A percentile compares a stretch with the other conserved stretches of the same genome.
Conservation (phyloP, 495 filamentous ascomycete genomes). For the Hypoxylon fragiforme region DNA sequence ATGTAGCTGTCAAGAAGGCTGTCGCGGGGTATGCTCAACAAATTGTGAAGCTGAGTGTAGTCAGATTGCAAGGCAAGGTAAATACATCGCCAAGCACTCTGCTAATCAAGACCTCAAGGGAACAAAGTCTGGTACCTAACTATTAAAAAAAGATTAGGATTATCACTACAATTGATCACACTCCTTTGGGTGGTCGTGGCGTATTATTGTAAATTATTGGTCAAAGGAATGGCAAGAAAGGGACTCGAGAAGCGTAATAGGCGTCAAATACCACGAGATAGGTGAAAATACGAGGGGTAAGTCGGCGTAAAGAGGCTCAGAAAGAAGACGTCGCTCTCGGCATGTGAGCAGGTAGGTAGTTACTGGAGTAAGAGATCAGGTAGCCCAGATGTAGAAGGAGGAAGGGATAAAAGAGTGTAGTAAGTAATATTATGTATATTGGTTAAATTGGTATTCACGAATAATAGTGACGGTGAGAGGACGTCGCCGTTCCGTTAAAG, state of each 20-base stretch:
- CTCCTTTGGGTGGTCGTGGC: no score
- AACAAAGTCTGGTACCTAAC: background rate
- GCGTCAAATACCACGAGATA: slow-evolving; percentile 12
- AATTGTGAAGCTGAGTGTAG: slow-evolving; percentile 26
- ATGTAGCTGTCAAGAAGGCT: slow-evolving; percentile 8
- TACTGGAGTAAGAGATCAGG: no score
- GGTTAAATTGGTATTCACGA: no score
- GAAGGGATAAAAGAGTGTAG: no score
- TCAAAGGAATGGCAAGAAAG: no score
- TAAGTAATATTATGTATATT: no score
- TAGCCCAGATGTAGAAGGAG: no score
- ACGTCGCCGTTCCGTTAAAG: slow-evolving; percentile 14
- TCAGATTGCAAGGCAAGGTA: slow-evolving; percentile 2
- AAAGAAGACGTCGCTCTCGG: background rate
- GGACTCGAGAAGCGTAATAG: no score
- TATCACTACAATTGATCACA: slow-evolving; percentile 26
- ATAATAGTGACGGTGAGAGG: slow-evolving; percentile 6
- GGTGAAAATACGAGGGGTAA: background rate
- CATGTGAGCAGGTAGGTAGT: background rate
- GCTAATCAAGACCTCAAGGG: no score
- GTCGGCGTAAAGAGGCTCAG: background rate
- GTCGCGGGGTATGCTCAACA: slow-evolving; percentile 14
- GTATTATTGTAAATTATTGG: no score
- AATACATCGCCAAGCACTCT: slow-evolving; percentile 13
- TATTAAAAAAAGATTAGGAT: slow-evolving; percentile 15